Evolutionary conservation across 2,329 filamentous ascomycete species (phyloP).

Genomic region (Calonectria henricotiae): DNA sequence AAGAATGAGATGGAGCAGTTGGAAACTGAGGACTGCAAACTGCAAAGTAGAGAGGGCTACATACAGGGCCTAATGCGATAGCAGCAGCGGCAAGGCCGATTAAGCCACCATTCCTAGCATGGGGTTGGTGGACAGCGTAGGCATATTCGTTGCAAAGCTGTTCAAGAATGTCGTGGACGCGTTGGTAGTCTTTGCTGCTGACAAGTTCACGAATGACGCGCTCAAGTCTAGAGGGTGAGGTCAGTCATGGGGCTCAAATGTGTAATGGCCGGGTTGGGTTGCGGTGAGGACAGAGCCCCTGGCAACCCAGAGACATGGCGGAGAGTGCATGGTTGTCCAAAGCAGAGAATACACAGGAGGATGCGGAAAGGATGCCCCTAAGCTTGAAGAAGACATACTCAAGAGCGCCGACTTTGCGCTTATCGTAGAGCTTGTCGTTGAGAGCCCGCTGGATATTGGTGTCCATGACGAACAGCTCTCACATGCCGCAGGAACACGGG

Average conservation of each 20-base stretch:
- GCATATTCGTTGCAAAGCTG: constrained; percentile 98
- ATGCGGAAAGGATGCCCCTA: not conserved
- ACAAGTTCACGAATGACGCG: constrained; percentile 90
- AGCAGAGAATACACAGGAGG: not conserved
- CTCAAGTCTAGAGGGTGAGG: constrained; percentile 78
- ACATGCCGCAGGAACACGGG: constrained; percentile 44
- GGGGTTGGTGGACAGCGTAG: constrained; percentile 96
- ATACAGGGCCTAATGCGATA: constrained; percentile 92
- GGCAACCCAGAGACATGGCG: not conserved
- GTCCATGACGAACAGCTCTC: constrained; percentile 77
- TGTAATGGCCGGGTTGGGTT: constrained; percentile 4
- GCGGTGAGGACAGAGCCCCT: not conserved
- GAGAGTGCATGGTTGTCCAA: constrained; percentile 20
- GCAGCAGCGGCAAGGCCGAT: constrained; percentile 96
- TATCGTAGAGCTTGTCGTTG: constrained; percentile 99
- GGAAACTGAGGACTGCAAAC: not conserved
- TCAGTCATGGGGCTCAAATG: constrained; percentile 32
- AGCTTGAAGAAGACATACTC: constrained; percentile 76
- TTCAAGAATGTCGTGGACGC: constrained; percentile 90
- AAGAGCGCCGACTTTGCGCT: constrained; percentile 94
- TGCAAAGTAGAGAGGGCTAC: constrained; percentile 56
- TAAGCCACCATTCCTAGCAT: constrained; percentile 95
- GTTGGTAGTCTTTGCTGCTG: constrained; percentile 82
- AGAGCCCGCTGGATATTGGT: constrained; percentile 89
- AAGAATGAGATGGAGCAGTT: not conserved